Evolutionary conservation across 768 basidiomycete genomes (phyloP).

Genomic region (Krasilnikovozyma curviuscula): DNA sequence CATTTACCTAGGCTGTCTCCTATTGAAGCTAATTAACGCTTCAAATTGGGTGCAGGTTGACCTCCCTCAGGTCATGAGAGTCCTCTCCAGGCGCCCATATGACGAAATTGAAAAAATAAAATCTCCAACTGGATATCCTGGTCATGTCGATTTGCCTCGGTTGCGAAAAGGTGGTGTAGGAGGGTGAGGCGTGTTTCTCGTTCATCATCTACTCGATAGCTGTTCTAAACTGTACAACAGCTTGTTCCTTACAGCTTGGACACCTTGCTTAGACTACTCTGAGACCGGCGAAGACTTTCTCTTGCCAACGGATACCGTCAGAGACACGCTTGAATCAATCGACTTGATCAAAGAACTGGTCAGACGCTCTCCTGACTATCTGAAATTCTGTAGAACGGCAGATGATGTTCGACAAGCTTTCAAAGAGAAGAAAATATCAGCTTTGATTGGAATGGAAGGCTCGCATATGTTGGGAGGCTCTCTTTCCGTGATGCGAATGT

Average conservation of each 20-base stretch:
- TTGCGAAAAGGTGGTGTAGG: conserved; percentile 7
- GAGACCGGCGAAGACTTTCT: conserved; percentile 12
- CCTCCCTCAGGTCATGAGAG: conserved; percentile 8
- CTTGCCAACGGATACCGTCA: not conserved
- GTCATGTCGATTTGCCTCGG: conserved; percentile 13
- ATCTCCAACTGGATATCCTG: not conserved
- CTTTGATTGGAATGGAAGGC: conserved; percentile 14
- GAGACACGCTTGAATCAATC: conserved; percentile 12
- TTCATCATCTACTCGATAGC: not conserved
- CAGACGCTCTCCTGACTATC: not conserved
- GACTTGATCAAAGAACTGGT: conserved; percentile 12
- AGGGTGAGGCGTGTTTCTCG: conserved; percentile 4
- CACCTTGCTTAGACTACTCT: conserved; percentile 5
- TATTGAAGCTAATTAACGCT: too few relatives aligned
- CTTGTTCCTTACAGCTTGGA: not conserved
- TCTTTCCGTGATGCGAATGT: conserved; percentile 12
- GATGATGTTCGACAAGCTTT: conserved; percentile 1
- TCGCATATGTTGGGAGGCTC: conserved; percentile 15
- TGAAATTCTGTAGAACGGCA: not conserved
- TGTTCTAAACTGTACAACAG: not conserved
- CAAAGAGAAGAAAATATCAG: conserved; percentile 7
- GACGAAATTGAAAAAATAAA: conserved; percentile 4
- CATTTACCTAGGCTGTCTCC: too few relatives aligned
- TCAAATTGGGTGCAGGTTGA: too few relatives aligned
- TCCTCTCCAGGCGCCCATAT: not conserved